Conservation (phyloP, 225 moss, liverwort and hornwort genomes). For the Rhytidiadelphus loreus region DNA sequence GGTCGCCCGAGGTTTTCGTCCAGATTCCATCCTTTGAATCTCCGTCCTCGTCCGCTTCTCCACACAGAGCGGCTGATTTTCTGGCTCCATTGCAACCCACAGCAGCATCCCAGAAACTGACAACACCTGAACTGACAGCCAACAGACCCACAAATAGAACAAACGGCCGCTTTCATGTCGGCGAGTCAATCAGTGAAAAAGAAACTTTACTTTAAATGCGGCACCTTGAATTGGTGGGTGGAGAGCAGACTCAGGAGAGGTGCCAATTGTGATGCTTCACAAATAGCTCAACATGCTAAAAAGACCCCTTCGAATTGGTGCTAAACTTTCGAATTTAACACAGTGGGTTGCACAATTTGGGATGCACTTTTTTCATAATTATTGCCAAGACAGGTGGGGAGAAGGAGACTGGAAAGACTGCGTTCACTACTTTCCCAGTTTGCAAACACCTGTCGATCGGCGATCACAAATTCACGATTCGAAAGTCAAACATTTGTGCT, state of each 20-base stretch:
- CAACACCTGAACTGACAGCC: no score
- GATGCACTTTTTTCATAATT: background rate
- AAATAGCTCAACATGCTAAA: background rate
- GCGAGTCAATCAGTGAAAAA: background rate
- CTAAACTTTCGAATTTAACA: background rate
- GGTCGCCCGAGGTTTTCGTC: background rate
- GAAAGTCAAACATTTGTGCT: background rate
- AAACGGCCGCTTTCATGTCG: background rate
- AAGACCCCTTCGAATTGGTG: background rate
- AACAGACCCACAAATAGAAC: no score
- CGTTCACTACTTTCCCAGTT: background rate
- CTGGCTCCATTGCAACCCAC: background rate
- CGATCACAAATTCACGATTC: background rate
- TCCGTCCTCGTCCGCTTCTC: background rate
- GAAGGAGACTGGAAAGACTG: no score
- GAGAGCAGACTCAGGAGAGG: no score
- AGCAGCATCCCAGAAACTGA: no score
- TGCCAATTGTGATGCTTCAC: background rate
- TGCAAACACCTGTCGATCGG: background rate
- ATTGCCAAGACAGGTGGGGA: background rate
- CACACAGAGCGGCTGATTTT: background rate
- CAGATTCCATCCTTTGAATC: background rate
- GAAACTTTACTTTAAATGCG: background rate
- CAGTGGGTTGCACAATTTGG: background rate
- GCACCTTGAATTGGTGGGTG: background rate